Evolutionary conservation across 345 rosid species (phyloP).

Genomic region (Syzygium grande): DNA sequence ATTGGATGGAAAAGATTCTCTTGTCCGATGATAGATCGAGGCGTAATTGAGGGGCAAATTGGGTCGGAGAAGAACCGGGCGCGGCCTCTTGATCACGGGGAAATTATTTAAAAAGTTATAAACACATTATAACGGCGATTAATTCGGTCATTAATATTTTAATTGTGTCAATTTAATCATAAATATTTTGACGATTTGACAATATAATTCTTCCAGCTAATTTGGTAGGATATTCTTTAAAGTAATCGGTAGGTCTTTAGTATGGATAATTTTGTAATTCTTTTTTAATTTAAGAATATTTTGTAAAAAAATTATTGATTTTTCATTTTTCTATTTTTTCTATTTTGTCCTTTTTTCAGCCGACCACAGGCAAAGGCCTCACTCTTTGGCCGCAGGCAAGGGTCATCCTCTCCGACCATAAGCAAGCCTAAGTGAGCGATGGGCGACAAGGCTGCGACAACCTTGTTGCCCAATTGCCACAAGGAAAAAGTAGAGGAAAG

Average conservation of each 20-base stretch:
- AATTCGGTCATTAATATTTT: neutral
- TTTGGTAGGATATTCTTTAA: rapidly evolving
- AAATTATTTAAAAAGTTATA: neutral
- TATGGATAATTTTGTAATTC: neutral
- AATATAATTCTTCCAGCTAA: neutral
- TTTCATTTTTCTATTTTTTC: neutral
- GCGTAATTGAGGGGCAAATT: neutral
- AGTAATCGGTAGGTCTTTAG: too few species aligned
- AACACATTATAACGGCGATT: too few species aligned
- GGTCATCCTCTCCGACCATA: neutral
- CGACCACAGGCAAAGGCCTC: neutral
- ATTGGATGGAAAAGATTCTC: neutral
- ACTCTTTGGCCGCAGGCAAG: neutral
- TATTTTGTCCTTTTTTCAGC: neutral
- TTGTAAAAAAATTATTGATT: neutral
- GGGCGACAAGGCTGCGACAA: neutral
- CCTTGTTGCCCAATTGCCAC: neutral
- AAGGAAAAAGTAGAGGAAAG: rapidly evolving
- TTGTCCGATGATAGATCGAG: neutral
- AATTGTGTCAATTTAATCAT: neutral
- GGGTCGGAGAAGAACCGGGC: neutral
- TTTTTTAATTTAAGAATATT: neutral
- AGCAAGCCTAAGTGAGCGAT: neutral
- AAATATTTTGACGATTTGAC: neutral
- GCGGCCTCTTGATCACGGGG: neutral